These are phyloP conservation scores for Gynochthodes officinalis DNA, from an alignment of 257 asterid genomes.

Conservation along the genomic window DNA sequence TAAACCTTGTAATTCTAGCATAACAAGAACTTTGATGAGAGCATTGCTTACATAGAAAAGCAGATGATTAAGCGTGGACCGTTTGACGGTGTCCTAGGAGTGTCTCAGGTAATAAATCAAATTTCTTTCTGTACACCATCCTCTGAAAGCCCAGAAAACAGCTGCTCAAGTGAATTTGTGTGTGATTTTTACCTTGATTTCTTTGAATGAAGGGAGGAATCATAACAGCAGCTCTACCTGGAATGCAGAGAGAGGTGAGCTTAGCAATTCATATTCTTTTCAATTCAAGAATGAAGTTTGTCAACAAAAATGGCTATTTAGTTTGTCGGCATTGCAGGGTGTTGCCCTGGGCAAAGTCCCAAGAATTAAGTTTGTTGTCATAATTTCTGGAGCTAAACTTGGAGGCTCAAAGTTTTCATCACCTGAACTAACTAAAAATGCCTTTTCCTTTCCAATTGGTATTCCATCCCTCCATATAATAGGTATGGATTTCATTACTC, in stretches of 20 bases:
- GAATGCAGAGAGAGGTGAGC: conserved; percentile 37
- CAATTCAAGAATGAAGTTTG: too few relatives aligned
- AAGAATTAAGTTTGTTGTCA: conserved; percentile 29
- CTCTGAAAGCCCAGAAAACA: too few relatives aligned
- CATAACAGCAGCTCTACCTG: conserved; percentile 36
- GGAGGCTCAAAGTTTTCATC: conserved; percentile 21
- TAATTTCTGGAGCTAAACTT: conserved; percentile 37
- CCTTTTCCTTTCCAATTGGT: conserved; percentile 27
- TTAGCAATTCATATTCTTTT: too few relatives aligned
- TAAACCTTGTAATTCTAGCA: conserved; percentile 3
- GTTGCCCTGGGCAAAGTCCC: conserved; percentile 34
- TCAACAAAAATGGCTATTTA: too few relatives aligned
- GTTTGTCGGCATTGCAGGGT: too few relatives aligned
- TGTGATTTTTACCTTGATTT: not conserved
- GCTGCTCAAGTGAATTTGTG: too few relatives aligned
- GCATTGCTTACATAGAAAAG: conserved; percentile 32
- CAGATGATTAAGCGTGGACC: conserved; percentile 37
- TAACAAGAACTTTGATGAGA: conserved; percentile 29
- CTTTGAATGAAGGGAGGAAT: conserved; percentile 27
- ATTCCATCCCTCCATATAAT: conserved; percentile 37
- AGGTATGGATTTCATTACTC: conserved; percentile 14
- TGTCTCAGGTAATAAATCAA: conserved; percentile 29
- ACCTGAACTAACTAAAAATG: conserved; percentile 31
- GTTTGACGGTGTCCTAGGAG: conserved; percentile 46
- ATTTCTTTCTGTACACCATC: too few relatives aligned